These are phyloP conservation scores for Eimeria praecox DNA, from an alignment of 169 alveolate genomes.

Conservation along the genomic window DNA sequence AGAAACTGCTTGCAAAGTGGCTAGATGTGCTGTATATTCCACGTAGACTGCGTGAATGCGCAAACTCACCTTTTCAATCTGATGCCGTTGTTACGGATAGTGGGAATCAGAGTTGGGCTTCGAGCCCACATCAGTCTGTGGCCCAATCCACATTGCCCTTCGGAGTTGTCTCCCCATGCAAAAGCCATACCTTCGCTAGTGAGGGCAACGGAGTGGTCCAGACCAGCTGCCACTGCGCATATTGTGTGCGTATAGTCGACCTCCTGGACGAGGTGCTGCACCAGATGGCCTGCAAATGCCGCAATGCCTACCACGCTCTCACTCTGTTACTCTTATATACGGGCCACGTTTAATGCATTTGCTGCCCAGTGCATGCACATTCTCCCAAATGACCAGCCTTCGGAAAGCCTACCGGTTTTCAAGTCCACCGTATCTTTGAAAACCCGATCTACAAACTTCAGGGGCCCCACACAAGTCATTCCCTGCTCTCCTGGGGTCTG, in stretches of 20 bases:
- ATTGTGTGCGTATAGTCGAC: conserved; percentile 77
- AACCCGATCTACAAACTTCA: conserved; percentile 60
- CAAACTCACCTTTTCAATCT: conserved; percentile 53
- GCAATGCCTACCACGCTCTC: neutral
- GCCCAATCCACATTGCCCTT: conserved; percentile 83
- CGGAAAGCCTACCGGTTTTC: conserved; percentile 31
- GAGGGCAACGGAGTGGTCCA: conserved; percentile 82
- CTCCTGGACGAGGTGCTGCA: conserved; percentile 56
- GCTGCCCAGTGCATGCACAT: neutral
- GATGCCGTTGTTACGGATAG: conserved; percentile 52
- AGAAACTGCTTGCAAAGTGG: neutral
- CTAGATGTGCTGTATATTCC: neutral
- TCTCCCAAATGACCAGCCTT: neutral
- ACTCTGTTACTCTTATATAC: neutral
- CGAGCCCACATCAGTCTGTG: conserved; percentile 69
- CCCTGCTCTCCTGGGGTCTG: conserved; percentile 34
- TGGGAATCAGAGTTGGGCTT: conserved; percentile 56
- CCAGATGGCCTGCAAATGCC: conserved; percentile 58
- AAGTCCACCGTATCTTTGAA: conserved; percentile 32
- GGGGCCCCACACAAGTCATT: conserved; percentile 67
- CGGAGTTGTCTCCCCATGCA: conserved; percentile 82
- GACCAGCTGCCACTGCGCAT: conserved; percentile 78
- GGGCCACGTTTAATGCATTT: neutral
- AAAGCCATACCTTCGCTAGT: conserved; percentile 79
- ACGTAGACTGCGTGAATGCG: neutral